phyloP scores from a whole-genome alignment of 176 grass and related monocot species.

The Avena insularis region DNA sequence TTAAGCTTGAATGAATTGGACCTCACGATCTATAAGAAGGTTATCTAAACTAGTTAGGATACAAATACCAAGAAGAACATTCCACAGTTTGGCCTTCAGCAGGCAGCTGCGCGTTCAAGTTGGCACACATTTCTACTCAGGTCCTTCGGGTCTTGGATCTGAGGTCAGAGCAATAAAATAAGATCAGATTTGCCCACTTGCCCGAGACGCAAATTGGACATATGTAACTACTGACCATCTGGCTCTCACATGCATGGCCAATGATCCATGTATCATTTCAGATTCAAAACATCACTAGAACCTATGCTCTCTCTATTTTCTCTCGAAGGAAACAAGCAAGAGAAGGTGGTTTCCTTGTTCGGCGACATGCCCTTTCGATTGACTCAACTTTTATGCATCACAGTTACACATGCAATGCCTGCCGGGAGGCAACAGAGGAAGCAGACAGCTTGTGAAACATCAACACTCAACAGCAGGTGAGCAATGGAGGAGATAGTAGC shows the following conservation, averaged over 20 bases:
- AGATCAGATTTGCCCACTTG: conserved; percentile 34
- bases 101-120: conserved; percentile 27
- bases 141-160: conserved; percentile 40
- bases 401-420: neutral
- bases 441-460: neutral
- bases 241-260: conserved; percentile 29
- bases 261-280: conserved; percentile 3
- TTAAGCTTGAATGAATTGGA: too few relatives aligned
- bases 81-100: conserved; percentile 21
- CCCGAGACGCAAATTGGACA: conserved; percentile 47
- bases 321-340: neutral
- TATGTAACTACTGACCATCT: conserved; percentile 14
- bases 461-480: conserved; percentile 1
- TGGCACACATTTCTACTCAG: conserved; percentile 18
- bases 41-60: too few relatives aligned
- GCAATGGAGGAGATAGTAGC: neutral
- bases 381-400: neutral
- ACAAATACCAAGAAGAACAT: conserved; percentile 39
- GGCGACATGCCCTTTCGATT: neutral
- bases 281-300: conserved; percentile 25
- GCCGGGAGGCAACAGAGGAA: neutral
- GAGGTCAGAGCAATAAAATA: conserved; percentile 45
- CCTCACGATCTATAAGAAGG: too few relatives aligned
- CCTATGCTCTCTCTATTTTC: neutral
- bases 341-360: neutral